phyloP scores from a whole-genome alignment of 495 filamentous ascomycete species.

The Penicillium desertorum region DNA sequence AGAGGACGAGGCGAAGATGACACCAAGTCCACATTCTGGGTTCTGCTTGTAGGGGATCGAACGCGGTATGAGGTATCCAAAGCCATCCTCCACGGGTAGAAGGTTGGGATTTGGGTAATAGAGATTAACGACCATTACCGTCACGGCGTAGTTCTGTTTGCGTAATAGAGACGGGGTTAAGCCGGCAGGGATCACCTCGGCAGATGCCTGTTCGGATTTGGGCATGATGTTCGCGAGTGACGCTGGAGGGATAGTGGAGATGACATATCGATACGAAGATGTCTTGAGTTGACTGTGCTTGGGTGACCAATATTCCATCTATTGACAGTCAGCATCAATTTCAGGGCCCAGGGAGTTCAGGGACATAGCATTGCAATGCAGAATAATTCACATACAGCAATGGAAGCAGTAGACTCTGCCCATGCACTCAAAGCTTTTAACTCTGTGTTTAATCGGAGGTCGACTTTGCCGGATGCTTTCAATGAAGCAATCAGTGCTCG shows the following conservation, averaged over 20 bases:
- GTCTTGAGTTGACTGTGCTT: background rate
- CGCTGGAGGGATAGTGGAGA: conserved; percentile 65
- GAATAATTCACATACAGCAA: conserved; percentile 6
- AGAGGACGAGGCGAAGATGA: conserved; percentile 84
- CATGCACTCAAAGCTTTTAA: conserved; percentile 11
- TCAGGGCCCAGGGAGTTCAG: background rate
- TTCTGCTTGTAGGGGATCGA: conserved; percentile 70
- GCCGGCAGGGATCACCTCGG: background rate
- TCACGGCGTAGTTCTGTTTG: conserved; percentile 60
- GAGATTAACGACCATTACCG: conserved; percentile 88
- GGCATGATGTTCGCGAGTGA: conserved; percentile 29
- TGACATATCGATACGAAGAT: conserved; percentile 57
- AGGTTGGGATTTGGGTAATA: conserved; percentile 69
- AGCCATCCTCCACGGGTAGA: conserved; percentile 61
- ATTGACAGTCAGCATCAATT: background rate
- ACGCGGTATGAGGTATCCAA: conserved; percentile 86
- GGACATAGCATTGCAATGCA: background rate
- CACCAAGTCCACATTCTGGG: conserved; percentile 80
- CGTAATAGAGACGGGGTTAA: conserved; percentile 24
- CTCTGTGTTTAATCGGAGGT: conserved; percentile 24
- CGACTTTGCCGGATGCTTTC: conserved; percentile 32
- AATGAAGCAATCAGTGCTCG: conserved; percentile 31
- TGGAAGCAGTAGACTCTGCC: background rate
- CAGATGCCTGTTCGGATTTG: conserved; percentile 1
- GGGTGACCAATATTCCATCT: background rate